These are phyloP conservation scores for Mycena amicta DNA, from an alignment of 768 basidiomycete species.

Conservation along the genomic window DNA sequence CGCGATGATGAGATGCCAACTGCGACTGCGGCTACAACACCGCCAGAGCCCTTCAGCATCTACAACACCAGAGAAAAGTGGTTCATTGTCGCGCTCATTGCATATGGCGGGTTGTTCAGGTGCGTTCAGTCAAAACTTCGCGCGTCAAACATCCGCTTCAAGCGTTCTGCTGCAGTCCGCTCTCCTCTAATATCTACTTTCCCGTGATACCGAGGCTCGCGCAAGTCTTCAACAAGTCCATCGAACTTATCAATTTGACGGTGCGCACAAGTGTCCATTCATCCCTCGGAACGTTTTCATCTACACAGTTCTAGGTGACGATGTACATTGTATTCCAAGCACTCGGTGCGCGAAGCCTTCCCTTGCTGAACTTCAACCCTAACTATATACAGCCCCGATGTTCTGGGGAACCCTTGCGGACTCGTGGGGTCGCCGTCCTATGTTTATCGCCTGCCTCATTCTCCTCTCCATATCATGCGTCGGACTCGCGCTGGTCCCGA, in stretches of 20 bases:
- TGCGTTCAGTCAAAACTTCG: slow-evolving; percentile 20
- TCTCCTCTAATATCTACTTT: slow-evolving; percentile 79
- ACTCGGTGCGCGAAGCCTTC: slow-evolving; percentile 42
- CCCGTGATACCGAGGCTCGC: slow-evolving; percentile 76
- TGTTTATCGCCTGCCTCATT: slow-evolving; percentile 62
- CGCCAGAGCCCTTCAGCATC: slow-evolving; percentile 35
- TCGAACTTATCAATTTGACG: slow-evolving; percentile 77
- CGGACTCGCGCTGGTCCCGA: slow-evolving; percentile 53
- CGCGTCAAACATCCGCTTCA: background rate
- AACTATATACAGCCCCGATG: slow-evolving; percentile 51
- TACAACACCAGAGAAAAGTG: slow-evolving; percentile 65
- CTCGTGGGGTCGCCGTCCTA: slow-evolving; percentile 61
- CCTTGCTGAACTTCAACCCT: slow-evolving; percentile 1
- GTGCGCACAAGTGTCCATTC: too few relatives aligned
- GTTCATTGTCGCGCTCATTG: slow-evolving; percentile 63
- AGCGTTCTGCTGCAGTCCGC: too few relatives aligned
- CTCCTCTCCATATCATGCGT: slow-evolving; percentile 70
- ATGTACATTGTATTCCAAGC: slow-evolving; percentile 75
- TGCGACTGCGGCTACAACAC: too few relatives aligned
- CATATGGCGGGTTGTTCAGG: slow-evolving; percentile 69
- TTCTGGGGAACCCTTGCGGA: slow-evolving; percentile 75
- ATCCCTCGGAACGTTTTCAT: too few relatives aligned
- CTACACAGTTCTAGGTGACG: too few relatives aligned
- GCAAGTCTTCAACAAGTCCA: slow-evolving; percentile 60
- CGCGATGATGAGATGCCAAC: too few relatives aligned